Conservation (phyloP, 2,329 filamentous ascomycete species). For the Penicillium sp. region DNA sequence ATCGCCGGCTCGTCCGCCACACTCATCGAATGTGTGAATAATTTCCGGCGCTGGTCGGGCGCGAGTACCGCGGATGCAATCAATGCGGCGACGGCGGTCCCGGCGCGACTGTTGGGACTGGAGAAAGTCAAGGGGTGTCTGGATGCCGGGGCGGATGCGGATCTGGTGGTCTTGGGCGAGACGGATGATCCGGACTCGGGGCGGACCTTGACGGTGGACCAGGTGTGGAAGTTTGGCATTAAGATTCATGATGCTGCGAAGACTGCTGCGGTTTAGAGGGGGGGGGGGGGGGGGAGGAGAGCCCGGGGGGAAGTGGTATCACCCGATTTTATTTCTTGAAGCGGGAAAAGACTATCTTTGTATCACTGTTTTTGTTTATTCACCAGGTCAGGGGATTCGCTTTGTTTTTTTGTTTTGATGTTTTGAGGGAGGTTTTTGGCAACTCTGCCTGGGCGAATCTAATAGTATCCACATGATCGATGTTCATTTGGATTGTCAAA, state of each 20-base stretch:
- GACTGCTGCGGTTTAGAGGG: slow-evolving; percentile 6
- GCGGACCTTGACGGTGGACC: slow-evolving; percentile 33
- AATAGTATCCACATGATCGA: too few relatives aligned
- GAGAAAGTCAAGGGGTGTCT: slow-evolving; percentile 36
- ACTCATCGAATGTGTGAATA: slow-evolving; percentile 41
- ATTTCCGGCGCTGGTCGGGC: slow-evolving; percentile 39
- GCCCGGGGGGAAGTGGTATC: not conserved
- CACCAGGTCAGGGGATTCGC: too few relatives aligned
- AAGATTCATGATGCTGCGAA: slow-evolving; percentile 36
- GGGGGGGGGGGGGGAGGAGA: too few relatives aligned
- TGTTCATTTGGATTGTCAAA: too few relatives aligned
- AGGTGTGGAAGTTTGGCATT: slow-evolving; percentile 41
- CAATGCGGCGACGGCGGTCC: slow-evolving; percentile 36
- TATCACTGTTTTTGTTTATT: too few relatives aligned
- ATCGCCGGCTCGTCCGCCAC: slow-evolving; percentile 63
- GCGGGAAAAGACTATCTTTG: not conserved
- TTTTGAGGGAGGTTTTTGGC: too few relatives aligned
- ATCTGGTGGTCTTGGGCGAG: slow-evolving; percentile 38
- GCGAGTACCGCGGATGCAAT: slow-evolving; percentile 36
- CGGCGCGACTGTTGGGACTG: slow-evolving; percentile 35
- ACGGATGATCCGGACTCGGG: slow-evolving; percentile 26
- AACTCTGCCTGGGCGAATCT: too few relatives aligned
- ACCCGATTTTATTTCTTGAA: not conserved
- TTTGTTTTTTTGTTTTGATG: too few relatives aligned
- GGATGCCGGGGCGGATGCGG: slow-evolving; percentile 38